Percentiles rank a stretch among this genome's conserved stretches.
These are phyloP conservation scores for Neurospora tetraspora DNA, from an alignment of 495 filamentous ascomycete genomes.

Conservation along the genomic window DNA sequence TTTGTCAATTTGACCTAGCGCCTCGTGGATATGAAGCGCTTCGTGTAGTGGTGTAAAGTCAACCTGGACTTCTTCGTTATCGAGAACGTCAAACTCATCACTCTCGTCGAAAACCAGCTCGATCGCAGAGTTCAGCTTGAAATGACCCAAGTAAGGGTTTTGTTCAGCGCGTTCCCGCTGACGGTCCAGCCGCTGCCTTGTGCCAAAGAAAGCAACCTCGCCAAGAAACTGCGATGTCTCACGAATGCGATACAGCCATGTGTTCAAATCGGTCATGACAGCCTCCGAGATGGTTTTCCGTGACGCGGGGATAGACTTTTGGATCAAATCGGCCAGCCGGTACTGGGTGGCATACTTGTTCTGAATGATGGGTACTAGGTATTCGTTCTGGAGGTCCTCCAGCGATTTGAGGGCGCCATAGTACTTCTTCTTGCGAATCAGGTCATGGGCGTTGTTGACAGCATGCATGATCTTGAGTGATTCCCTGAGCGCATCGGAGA, in stretches of 20 bases:
- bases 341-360: constrained; percentile 82
- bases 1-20: constrained; percentile 81
- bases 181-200: constrained; percentile 71
- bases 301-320: constrained; percentile 85
- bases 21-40: constrained; percentile 92
- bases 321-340: constrained; percentile 92
- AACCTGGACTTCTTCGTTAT: constrained; percentile 88
- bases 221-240: constrained; percentile 93
- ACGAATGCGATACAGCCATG: constrained; percentile 92
- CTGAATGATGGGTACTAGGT: constrained; percentile 53
- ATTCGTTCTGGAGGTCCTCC: constrained; percentile 93
- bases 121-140: constrained; percentile 91
- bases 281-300: constrained; percentile 89
- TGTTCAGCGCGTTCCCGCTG: constrained; percentile 71
- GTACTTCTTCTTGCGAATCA: constrained; percentile 84
- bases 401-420: constrained; percentile 89
- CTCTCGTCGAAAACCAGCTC: constrained; percentile 90
- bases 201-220: constrained; percentile 95
- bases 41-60: constrained; percentile 94
- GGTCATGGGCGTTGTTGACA: constrained; percentile 89
- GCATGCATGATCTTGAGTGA: constrained; percentile 86
- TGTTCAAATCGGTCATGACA: constrained; percentile 95
- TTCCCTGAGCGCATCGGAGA: constrained; percentile 77
- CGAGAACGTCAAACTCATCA: constrained; percentile 87
- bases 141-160: constrained; percentile 60